Percentiles rank a stretch among this genome's conserved stretches.
phyloP scores from a whole-genome alignment of 495 filamentous ascomycete genomes.

The Tetracladium marchalianum region DNA sequence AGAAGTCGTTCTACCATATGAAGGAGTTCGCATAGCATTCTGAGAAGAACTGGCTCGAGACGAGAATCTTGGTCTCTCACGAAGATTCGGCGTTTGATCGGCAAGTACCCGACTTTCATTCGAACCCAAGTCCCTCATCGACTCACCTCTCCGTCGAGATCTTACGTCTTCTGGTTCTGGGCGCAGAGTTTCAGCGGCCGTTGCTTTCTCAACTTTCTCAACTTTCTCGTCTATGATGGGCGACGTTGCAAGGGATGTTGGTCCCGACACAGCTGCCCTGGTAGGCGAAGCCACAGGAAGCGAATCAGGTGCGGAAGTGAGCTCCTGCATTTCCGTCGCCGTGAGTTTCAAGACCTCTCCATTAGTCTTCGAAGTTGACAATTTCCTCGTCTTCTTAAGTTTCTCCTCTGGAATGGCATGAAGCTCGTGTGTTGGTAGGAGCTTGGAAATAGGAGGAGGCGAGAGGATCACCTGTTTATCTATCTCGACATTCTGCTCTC shows the following conservation, averaged over 20 bases:
- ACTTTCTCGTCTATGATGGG: constrained; percentile 9
- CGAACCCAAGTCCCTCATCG: background rate
- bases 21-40: constrained; percentile 3
- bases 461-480: constrained; percentile 2
- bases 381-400: constrained; percentile 9
- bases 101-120: constrained; percentile 1
- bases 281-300: constrained; percentile 27
- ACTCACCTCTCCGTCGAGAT: background rate
- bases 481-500: background rate
- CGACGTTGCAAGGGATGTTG: constrained; percentile 8
- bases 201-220: background rate
- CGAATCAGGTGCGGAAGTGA: constrained; percentile 45
- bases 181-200: background rate
- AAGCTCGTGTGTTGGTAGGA: constrained; percentile 11
- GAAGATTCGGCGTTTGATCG: constrained; percentile 4
- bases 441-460: constrained; percentile 10
- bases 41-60: constrained; percentile 14
- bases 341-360: constrained; percentile 40
- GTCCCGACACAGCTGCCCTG: background rate
- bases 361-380: constrained; percentile 10
- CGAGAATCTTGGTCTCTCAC: constrained; percentile 10
- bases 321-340: constrained; percentile 41
- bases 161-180: background rate
- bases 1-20: constrained; percentile 12
- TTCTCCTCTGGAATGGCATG: constrained; percentile 17